These are phyloP conservation scores for Salmacisia buchloeana DNA, from an alignment of 1,284 basidiomycete species.

Conservation along the genomic window DNA sequence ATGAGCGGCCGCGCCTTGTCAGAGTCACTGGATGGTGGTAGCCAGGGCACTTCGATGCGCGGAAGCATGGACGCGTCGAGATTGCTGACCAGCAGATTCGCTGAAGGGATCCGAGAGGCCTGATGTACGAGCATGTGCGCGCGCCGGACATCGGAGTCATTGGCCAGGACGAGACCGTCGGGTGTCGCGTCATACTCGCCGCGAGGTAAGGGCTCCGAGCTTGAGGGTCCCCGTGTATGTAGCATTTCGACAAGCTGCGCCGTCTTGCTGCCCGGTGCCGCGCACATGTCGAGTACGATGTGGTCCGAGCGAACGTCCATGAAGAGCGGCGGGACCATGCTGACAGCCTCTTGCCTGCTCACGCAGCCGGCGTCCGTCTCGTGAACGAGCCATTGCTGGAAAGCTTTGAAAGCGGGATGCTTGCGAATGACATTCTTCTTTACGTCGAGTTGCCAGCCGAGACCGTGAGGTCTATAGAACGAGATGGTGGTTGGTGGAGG, in stretches of 20 bases:
- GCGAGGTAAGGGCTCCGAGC: slow-evolving; percentile 17
- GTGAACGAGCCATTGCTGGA: slow-evolving; percentile 93
- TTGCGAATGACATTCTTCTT: slow-evolving; percentile 84
- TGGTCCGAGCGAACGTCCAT: slow-evolving; percentile 69
- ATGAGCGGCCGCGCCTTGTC: neutral
- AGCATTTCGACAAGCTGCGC: slow-evolving; percentile 85
- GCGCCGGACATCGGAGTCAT: slow-evolving; percentile 87
- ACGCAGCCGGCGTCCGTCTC: slow-evolving; percentile 93
- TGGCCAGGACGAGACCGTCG: slow-evolving; percentile 73
- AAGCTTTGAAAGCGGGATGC: slow-evolving; percentile 86
- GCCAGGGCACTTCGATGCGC: slow-evolving; percentile 37
- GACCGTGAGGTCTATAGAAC: slow-evolving; percentile 81
- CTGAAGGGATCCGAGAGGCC: slow-evolving; percentile 85
- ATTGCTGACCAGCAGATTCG: slow-evolving; percentile 90
- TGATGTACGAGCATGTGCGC: slow-evolving; percentile 97
- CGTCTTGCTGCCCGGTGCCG: slow-evolving; percentile 97
- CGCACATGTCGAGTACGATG: slow-evolving; percentile 82
- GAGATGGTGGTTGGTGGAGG: slow-evolving; percentile 73
- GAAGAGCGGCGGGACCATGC: slow-evolving; percentile 94
- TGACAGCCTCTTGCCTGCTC: slow-evolving; percentile 93
- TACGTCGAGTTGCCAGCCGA: slow-evolving; percentile 94
- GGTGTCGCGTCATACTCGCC: slow-evolving; percentile 45
- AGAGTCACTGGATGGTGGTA: neutral
- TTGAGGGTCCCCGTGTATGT: slow-evolving; percentile 55
- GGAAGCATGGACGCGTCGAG: slow-evolving; percentile 85